Conservation (phyloP, 495 filamentous ascomycete species). For the Talaromyces liani region DNA sequence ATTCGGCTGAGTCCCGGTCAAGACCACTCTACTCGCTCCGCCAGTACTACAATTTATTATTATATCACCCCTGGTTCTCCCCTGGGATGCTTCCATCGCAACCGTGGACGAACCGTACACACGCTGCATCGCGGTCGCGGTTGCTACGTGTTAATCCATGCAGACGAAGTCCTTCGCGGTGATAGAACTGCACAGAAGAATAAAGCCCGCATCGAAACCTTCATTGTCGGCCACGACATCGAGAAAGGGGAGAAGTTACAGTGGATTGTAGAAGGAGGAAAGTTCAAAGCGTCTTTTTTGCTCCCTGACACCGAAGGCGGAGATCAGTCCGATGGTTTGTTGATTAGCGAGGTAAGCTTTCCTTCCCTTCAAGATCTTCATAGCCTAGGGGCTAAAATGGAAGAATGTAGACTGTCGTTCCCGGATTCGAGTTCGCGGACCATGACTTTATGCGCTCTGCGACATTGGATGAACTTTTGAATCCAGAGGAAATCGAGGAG, state of each 20-base stretch:
- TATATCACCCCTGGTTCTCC: slow-evolving; percentile 49
- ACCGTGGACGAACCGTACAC: slow-evolving; percentile 52
- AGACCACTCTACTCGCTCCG: slow-evolving; percentile 30
- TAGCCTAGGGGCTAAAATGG: neutral
- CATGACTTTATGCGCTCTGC: slow-evolving; percentile 50
- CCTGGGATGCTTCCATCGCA: slow-evolving; percentile 53
- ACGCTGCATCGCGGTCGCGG: slow-evolving; percentile 53
- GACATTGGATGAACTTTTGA: slow-evolving; percentile 39
- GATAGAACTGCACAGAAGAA: slow-evolving; percentile 12
- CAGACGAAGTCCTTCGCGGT: slow-evolving; percentile 25
- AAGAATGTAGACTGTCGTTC: slow-evolving; percentile 45
- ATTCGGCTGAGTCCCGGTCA: slow-evolving; percentile 12
- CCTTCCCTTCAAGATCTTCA: neutral
- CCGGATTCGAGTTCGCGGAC: slow-evolving; percentile 57
- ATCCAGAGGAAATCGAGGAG: slow-evolving; percentile 35
- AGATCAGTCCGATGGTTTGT: slow-evolving; percentile 33
- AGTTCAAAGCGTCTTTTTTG: slow-evolving; percentile 55
- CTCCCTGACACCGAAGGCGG: slow-evolving; percentile 36
- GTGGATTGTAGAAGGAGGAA: slow-evolving; percentile 62
- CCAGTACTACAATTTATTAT: slow-evolving; percentile 53
- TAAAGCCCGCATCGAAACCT: slow-evolving; percentile 48
- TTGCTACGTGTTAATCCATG: slow-evolving; percentile 53
- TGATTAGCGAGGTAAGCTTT: slow-evolving; percentile 52
- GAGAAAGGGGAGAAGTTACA: slow-evolving; percentile 50
- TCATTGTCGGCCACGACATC: slow-evolving; percentile 51